A percentile compares a stretch with the other conserved stretches of the same genome.
phyloP scores from a whole-genome alignment of 371 early-diverging fungal genomes.

The Dipsacomyces acuminosporus region DNA sequence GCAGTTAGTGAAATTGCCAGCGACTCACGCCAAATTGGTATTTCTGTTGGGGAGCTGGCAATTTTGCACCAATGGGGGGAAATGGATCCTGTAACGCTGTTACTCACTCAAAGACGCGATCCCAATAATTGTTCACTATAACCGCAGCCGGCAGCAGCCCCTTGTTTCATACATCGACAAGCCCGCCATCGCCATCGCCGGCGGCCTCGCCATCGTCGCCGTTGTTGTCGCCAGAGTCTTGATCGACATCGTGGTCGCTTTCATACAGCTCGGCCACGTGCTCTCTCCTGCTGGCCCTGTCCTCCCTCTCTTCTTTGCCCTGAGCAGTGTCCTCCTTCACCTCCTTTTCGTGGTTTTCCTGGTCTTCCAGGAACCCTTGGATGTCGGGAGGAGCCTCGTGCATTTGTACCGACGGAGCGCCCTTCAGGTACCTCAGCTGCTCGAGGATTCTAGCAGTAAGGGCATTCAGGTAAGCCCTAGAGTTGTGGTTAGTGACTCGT shows the following conservation, averaged over 20 bases:
- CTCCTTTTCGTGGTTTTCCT: conserved; percentile 48
- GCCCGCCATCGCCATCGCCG: no score
- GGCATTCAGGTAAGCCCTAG: conserved; percentile 73
- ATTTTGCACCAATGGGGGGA: no score
- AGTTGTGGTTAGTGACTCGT: conserved; percentile 86
- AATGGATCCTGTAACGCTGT: no score
- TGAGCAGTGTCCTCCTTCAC: background rate
- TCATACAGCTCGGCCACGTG: conserved; percentile 16
- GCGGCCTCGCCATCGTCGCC: background rate
- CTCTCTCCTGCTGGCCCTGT: background rate
- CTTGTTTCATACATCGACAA: no score
- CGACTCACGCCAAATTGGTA: no score
- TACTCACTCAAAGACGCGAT: no score
- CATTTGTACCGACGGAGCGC: conserved; percentile 98
- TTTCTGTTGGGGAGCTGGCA: no score
- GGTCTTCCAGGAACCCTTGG: conserved; percentile 68
- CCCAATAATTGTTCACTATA: no score
- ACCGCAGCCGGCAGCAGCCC: no score
- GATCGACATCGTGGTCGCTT: conserved; percentile 51
- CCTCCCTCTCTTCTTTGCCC: conserved; percentile 35
- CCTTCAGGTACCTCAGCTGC: conserved; percentile 81
- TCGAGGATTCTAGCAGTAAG: conserved; percentile 79
- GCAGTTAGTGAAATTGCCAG: no score
- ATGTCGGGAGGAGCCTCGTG: conserved; percentile 63
- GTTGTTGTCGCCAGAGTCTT: conserved; percentile 46